These are phyloP conservation scores for Beta lomatogona DNA, from an alignment of 179 eudicot species.

Conservation along the genomic window DNA sequence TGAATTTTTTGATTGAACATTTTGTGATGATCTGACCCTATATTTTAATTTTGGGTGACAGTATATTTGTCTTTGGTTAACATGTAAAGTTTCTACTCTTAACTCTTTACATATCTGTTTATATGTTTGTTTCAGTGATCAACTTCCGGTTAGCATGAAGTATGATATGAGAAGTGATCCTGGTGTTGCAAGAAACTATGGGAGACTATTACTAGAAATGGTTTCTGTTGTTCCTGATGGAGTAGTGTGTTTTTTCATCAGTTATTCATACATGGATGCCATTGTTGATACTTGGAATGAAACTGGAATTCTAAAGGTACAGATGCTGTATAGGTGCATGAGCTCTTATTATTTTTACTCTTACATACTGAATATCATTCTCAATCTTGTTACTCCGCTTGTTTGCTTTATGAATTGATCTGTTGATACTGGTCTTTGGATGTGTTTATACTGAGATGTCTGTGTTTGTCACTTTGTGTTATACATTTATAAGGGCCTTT, in stretches of 20 bases:
- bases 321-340: not conserved
- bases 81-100: not conserved
- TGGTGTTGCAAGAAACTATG: constrained; percentile 96
- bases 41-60: not conserved
- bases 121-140: constrained; percentile 64
- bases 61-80: not conserved
- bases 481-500: not conserved
- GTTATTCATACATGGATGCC: constrained; percentile 98
- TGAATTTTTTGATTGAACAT: not conserved
- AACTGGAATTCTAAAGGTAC: constrained; percentile 86
- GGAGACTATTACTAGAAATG: constrained; percentile 96
- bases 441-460: not conserved
- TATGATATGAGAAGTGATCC: constrained; percentile 97
- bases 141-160: constrained; percentile 98
- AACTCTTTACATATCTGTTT: constrained; percentile 6
- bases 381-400: not conserved
- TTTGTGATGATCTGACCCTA: not conserved
- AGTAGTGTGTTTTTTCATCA: constrained; percentile 93
- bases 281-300: constrained; percentile 99
- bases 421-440: not conserved
- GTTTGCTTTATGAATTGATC: not conserved
- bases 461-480: not conserved
- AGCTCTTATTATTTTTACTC: not conserved
- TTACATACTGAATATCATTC: not conserved
- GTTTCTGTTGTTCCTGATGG: constrained; percentile 98